A percentile compares a stretch with the other conserved stretches of the same genome.
phyloP scores from a whole-genome alignment of 1,139 yeast genomes.

The Suhomyces yuchorum region DNA sequence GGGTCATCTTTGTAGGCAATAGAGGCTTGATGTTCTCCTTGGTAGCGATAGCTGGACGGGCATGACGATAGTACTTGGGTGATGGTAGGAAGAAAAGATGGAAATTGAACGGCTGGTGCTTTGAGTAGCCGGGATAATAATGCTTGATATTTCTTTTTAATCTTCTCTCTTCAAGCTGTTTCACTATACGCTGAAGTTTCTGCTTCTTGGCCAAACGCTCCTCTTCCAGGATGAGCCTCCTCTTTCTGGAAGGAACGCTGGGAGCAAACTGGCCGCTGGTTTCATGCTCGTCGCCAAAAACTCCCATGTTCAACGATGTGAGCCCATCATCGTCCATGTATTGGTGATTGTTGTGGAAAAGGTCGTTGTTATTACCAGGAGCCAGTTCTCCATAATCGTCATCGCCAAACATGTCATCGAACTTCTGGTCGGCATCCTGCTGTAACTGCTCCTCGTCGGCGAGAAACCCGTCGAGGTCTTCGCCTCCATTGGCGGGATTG shows the following conservation, averaged over 20 bases:
- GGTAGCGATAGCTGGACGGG: slow-evolving; percentile 50
- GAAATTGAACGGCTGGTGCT: slow-evolving; percentile 60
- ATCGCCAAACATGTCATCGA: slow-evolving; percentile 53
- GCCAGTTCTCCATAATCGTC: slow-evolving; percentile 22
- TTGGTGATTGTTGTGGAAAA: slow-evolving; percentile 26
- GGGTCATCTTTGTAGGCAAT: slow-evolving; percentile 56
- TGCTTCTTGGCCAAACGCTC: slow-evolving; percentile 24
- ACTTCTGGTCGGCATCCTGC: slow-evolving; percentile 37
- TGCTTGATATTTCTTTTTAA: slow-evolving; percentile 40
- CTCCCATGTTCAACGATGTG: slow-evolving; percentile 41
- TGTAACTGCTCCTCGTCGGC: slow-evolving; percentile 28
- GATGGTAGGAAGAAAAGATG: slow-evolving; percentile 67
- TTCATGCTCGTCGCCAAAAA: slow-evolving; percentile 33
- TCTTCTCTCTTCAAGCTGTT: slow-evolving; percentile 36
- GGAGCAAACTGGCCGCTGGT: background rate
- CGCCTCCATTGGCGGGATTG: slow-evolving; percentile 5
- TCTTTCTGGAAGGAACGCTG: slow-evolving; percentile 18
- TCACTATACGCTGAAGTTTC: slow-evolving; percentile 32
- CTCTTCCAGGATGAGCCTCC: slow-evolving; percentile 27
- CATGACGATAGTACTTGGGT: slow-evolving; percentile 55
- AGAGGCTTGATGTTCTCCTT: slow-evolving; percentile 52
- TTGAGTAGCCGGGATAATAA: slow-evolving; percentile 66
- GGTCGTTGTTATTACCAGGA: slow-evolving; percentile 13
- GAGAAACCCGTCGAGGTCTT: slow-evolving; percentile 9
- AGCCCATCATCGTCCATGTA: slow-evolving; percentile 47